Evolutionary conservation across 169 alveolate species (phyloP).

Genomic region (Theileria parva): DNA sequence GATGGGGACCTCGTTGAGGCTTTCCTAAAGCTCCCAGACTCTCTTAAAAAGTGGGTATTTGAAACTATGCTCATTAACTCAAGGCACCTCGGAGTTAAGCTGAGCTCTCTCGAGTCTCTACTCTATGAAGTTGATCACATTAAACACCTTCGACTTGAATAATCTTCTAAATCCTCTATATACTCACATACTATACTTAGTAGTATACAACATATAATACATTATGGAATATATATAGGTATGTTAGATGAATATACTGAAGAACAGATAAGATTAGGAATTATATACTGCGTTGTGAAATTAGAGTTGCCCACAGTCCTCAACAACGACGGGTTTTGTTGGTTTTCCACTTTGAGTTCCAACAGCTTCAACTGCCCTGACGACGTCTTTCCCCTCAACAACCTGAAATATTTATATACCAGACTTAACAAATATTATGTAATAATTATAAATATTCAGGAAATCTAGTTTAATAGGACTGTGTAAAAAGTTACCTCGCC

Average conservation of each 20-base stretch:
- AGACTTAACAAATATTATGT: no score
- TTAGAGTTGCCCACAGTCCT: constrained; percentile 90
- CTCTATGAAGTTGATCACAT: no score
- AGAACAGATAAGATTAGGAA: no score
- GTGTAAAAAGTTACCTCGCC: constrained; percentile 82
- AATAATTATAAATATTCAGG: not conserved
- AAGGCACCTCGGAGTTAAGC: not conserved
- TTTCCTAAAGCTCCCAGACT: constrained; percentile 22
- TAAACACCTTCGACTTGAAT: no score
- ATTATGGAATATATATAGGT: no score
- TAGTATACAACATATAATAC: no score
- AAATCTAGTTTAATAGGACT: not conserved
- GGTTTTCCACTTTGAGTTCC: constrained; percentile 91
- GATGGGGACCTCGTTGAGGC: constrained; percentile 64
- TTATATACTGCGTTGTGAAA: no score
- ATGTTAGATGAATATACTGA: no score
- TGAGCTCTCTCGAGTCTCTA: not conserved
- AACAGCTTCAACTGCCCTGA: constrained; percentile 87
- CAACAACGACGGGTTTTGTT: constrained; percentile 82
- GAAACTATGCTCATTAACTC: not conserved
- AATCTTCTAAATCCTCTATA: no score
- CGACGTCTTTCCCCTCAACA: constrained; percentile 87
- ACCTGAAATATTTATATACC: not conserved
- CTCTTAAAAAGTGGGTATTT: constrained; percentile 17
- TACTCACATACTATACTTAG: no score